These are phyloP conservation scores for Platanus orientalis DNA, from an alignment of 164 flowering plant genomes.

Conservation along the genomic window DNA sequence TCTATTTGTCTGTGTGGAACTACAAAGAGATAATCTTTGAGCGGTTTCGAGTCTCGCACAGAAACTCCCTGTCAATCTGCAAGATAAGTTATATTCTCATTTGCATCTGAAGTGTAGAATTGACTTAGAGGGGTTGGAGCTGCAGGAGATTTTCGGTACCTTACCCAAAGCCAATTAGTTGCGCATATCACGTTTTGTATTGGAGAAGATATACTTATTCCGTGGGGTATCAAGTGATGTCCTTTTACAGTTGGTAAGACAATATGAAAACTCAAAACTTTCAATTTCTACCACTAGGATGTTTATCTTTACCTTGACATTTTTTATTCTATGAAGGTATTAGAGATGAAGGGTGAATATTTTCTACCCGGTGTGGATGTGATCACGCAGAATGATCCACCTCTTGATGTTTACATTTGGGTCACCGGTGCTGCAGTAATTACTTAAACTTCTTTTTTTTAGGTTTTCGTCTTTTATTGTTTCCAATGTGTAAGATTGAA, in stretches of 20 bases:
- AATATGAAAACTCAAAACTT: neutral
- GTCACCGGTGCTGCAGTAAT: conserved; percentile 84
- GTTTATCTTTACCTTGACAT: conserved; percentile 1
- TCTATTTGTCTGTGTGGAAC: conserved; percentile 7
- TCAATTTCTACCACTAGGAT: neutral
- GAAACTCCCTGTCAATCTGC: conserved; percentile 59
- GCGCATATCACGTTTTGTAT: conserved; percentile 77
- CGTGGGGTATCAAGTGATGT: conserved; percentile 84
- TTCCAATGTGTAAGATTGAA: neutral
- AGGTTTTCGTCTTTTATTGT: neutral
- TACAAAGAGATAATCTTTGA: conserved; percentile 87
- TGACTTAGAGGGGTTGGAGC: conserved; percentile 87
- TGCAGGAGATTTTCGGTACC: conserved; percentile 71
- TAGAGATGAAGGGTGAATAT: conserved; percentile 93
- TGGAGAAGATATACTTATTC: conserved; percentile 76
- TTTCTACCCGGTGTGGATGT: conserved; percentile 95
- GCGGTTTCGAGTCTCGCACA: conserved; percentile 91
- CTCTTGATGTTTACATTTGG: conserved; percentile 83
- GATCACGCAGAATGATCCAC: conserved; percentile 92
- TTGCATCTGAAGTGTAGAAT: conserved; percentile 89
- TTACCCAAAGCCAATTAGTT: conserved; percentile 94
- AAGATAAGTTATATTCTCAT: conserved; percentile 96
- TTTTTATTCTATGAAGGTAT: conserved; percentile 42
- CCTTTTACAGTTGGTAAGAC: conserved; percentile 84
- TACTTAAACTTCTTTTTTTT: neutral